Percentiles rank a stretch among this genome's conserved stretches.
Evolutionary conservation across 306 rosid species (phyloP).

Genomic region (Inga laurina): DNA sequence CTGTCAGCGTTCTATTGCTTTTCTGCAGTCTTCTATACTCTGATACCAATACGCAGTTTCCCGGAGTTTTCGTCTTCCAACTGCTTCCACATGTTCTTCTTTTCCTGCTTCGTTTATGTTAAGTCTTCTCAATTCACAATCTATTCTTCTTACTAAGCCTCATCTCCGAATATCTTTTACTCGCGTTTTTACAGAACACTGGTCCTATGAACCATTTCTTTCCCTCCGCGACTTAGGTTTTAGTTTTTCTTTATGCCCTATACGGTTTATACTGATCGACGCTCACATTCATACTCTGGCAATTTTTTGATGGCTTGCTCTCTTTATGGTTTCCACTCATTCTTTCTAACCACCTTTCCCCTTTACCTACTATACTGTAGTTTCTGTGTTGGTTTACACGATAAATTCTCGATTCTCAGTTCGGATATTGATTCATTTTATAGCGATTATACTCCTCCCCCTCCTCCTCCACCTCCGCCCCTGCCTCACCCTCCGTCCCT

Average conservation of each 20-base stretch:
- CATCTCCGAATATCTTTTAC: background rate
- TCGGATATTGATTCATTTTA: conserved; percentile 49
- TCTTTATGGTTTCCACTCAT: conserved; percentile 32
- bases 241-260: background rate
- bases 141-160: background rate
- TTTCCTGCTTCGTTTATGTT: background rate
- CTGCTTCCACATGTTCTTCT: background rate
- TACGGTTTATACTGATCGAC: background rate
- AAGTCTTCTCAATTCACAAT: background rate
- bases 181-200: background rate
- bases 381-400: conserved; percentile 22
- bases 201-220: background rate
- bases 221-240: background rate
- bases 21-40: background rate
- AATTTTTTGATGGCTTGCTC: conserved; percentile 53
- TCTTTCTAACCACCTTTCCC: conserved; percentile 24
- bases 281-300: background rate
- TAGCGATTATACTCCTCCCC: conserved; percentile 78
- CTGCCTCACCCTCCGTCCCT: conserved; percentile 83
- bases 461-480: conserved; percentile 82
- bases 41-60: background rate
- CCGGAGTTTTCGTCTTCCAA: background rate
- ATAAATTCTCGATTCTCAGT: conserved; percentile 58
- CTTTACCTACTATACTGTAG: conserved; percentile 30
- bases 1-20: conserved; percentile 13